Percentiles rank a stretch among this genome's conserved stretches.
Evolutionary conservation across 1,284 basidiomycete genomes (phyloP).

Genomic region (Ceratobasidium sp.): DNA sequence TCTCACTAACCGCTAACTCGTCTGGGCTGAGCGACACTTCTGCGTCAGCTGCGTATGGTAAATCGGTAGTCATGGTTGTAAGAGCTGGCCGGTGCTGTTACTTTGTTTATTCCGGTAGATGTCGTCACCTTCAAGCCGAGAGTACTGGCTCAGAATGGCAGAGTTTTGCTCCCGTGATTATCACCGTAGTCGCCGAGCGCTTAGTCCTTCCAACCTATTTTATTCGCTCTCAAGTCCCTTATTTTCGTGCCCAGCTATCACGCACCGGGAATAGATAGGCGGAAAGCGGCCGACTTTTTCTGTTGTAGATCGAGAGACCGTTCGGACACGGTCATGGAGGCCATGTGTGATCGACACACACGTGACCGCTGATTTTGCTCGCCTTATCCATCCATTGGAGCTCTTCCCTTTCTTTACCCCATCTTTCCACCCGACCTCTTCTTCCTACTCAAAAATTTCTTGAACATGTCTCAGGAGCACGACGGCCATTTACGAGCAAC

Average conservation of each 20-base stretch:
- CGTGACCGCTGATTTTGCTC: slow-evolving; percentile 40
- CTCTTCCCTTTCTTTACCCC: slow-evolving; percentile 10
- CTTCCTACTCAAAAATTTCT: not conserved
- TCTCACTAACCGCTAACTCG: slow-evolving; percentile 66
- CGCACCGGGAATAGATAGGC: not conserved
- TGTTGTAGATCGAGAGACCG: slow-evolving; percentile 6
- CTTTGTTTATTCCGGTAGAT: slow-evolving; percentile 29
- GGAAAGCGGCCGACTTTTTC: not conserved
- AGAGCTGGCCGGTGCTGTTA: not conserved
- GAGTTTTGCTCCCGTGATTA: slow-evolving; percentile 32
- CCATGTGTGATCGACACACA: slow-evolving; percentile 19
- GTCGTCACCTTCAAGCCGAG: slow-evolving; percentile 41
- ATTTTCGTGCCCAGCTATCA: no score
- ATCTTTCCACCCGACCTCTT: not conserved
- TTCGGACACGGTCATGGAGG: slow-evolving; percentile 13
- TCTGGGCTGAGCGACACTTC: slow-evolving; percentile 88
- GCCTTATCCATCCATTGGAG: slow-evolving; percentile 24
- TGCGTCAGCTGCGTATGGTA: slow-evolving; percentile 97
- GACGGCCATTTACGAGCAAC: slow-evolving; percentile 71
- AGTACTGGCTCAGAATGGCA: slow-evolving; percentile 4
- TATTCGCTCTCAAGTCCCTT: no score
- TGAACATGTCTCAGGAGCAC: slow-evolving; percentile 34
- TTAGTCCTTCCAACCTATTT: no score
- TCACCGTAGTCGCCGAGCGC: slow-evolving; percentile 18
- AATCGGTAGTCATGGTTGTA: slow-evolving; percentile 67